A percentile compares a stretch with the other conserved stretches of the same genome.
These are phyloP conservation scores for Sugiyamaella neomexicana DNA, from an alignment of 1,139 yeast genomes.

Conservation along the genomic window DNA sequence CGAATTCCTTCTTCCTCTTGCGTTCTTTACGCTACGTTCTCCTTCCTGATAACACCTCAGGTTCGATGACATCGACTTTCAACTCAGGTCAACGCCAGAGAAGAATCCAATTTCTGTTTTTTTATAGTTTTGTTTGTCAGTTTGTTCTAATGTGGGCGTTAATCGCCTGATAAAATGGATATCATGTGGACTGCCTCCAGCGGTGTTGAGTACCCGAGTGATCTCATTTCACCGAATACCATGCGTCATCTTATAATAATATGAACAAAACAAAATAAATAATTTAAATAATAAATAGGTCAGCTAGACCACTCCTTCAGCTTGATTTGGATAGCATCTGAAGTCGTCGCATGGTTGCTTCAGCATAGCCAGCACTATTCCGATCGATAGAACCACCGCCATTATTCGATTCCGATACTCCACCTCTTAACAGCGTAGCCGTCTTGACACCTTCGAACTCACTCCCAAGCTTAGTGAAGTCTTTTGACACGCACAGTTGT, in stretches of 20 bases:
- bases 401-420: not conserved
- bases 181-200: not conserved
- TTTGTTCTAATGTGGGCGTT: slow-evolving; percentile 59
- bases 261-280: not conserved
- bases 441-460: slow-evolving; percentile 11
- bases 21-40: slow-evolving; percentile 80
- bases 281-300: slow-evolving; percentile 1
- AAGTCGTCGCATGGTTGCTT: slow-evolving; percentile 11
- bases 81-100: slow-evolving; percentile 69
- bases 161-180: slow-evolving; percentile 27
- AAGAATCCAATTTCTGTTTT: slow-evolving; percentile 81
- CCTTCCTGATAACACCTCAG: slow-evolving; percentile 48
- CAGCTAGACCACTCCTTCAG: not conserved
- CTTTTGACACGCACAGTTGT: slow-evolving; percentile 8
- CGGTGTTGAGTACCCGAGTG: too few relatives aligned
- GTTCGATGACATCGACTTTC: slow-evolving; percentile 34
- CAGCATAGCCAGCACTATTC: slow-evolving; percentile 6
- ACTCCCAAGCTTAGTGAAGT: slow-evolving; percentile 5
- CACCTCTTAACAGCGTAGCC: not conserved
- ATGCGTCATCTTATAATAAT: not conserved
- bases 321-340: slow-evolving; percentile 7
- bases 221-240: too few relatives aligned
- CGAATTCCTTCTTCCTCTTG: slow-evolving; percentile 53
- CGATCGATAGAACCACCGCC: slow-evolving; percentile 9
- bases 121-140: slow-evolving; percentile 84